Base-by-base conservation (phyloP, 495 filamentous ascomycete genomes). In the Apodospora peruviana region DNA sequence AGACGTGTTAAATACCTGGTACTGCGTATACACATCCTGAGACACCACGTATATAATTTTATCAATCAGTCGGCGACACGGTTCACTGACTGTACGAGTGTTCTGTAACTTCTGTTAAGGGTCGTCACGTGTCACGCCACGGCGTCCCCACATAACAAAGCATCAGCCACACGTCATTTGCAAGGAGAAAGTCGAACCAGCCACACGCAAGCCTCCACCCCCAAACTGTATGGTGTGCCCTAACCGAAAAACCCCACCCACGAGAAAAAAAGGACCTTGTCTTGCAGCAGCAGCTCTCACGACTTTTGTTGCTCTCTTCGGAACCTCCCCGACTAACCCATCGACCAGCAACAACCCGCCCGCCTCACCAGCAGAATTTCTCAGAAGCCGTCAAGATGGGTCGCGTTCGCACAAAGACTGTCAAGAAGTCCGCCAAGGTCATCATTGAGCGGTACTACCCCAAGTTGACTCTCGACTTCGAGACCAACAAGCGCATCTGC, bases 381-480 rank as follows among this genome's bases (percentile, higher is more conserved):
- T 59, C 57, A 34, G 58, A 80, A 64, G 79, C 77, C 83, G 85
- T 74, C 78, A 91, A 82, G 69, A 93, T 94, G 90, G 90, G 90
- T 88, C 89, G 90, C 76, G 89, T 95, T 79, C 83, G 90, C 62
- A 95, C 90, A 60, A 95, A 91, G 88, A 99, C 94, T 61, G 93
- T 97, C 72, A 97, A 99, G 85, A 93, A 95, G 80, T 97, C 91
- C 75, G 91, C 94, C 76, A 97, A 97, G 86, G 89, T 96, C 82
- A 90, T 97, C 77, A 96, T 98, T 75, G 93, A 97, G 84, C 86
- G 87, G 58, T 96, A 95, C 81, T 96, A 98, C 82, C 94, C 93
- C 65, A 89, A 89, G 74, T 79, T 99, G 70, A 95, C 90, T 48
- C 89, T 97, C 72, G 94, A 97, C 78, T 99, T 99, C 81, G 94